phyloP scores from a whole-genome alignment of 192 early-diverging fungal species.

The Funneliformis mosseae region DNA sequence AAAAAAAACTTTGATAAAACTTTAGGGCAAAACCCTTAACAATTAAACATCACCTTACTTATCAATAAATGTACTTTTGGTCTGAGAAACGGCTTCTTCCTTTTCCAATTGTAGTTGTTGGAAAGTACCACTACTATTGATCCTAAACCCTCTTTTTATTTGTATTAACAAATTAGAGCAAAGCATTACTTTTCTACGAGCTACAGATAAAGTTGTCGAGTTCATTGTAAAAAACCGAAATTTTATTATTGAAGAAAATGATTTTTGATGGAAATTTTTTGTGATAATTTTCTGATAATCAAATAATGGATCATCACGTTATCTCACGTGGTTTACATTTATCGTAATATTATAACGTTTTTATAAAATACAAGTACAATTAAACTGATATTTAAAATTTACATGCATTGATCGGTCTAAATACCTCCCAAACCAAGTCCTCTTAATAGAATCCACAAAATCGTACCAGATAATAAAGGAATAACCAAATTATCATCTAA shows the following conservation, averaged over 20 bases:
- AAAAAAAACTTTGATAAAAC: too few species aligned
- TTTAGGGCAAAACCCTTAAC: too few species aligned
- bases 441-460: constrained; percentile 44
- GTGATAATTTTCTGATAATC: background rate
- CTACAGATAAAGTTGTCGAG: background rate
- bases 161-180: background rate
- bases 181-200: background rate
- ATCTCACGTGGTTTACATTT: background rate
- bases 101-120: background rate
- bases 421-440: constrained; percentile 29
- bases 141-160: background rate
- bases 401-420: too few species aligned
- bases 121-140: background rate
- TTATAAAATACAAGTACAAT: too few species aligned
- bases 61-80: too few species aligned
- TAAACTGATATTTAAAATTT: too few species aligned
- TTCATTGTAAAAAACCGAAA: background rate
- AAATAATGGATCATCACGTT: background rate
- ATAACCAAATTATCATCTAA: constrained; percentile 53
- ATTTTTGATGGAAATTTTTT: background rate
- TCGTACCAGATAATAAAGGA: constrained; percentile 42
- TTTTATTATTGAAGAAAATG: background rate
- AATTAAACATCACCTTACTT: too few species aligned
- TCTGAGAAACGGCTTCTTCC: background rate
- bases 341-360: background rate